Base-by-base conservation (phyloP, 371 early-diverging fungal genomes). In the Mortierella sp. region DNA sequence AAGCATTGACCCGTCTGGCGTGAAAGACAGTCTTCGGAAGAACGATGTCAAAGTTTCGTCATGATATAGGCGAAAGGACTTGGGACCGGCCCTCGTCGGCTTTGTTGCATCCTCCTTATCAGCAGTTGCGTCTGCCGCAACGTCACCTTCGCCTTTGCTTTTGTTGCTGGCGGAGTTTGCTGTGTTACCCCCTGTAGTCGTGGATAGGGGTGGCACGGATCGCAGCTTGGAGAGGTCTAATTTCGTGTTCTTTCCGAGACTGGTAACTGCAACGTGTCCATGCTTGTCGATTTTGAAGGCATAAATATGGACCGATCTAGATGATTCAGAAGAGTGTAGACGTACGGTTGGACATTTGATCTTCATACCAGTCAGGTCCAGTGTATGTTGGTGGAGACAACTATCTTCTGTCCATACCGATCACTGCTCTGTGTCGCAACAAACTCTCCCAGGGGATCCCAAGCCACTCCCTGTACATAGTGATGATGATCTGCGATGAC, bases 391-490 rank as follows among this genome's bases (percentile, higher is more conserved):
- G 12, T 49, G 24, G 0, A 56, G 15, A n/a, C n/a, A 15, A 50
- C n/a, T 41, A 12, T 17, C 9, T 15, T 19, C 23, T 28, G 34
- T 34, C 80, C 70, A 49, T 82, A 92, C 87, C 98, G 82, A 70
- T 98, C 98, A 71, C 94, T 92, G 79, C 96, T 93, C 80, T 97
- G 98, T 5, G 97, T 93, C 1, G 92, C 95, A 6, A 97, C 76
- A 69, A 84, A 96, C 72, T 92, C 82, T 14, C 90, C 91, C n/a
- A 93, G 76, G 1, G 99, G 97, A 79, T 97, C 98, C 97, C 97
- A 98, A 7, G 93, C 87, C 1, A 97, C 95, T 30, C 99, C 99
- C 82, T 97, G 97, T 11, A 98, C 96, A 76, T 94, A 96, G 66
- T 97, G 96, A 23, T 84, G 81, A 72, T 98, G 97, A 56, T 95